These are phyloP conservation scores for Ophiostoma ulmi DNA, from an alignment of 2,329 filamentous ascomycete species.

Conservation along the genomic window DNA sequence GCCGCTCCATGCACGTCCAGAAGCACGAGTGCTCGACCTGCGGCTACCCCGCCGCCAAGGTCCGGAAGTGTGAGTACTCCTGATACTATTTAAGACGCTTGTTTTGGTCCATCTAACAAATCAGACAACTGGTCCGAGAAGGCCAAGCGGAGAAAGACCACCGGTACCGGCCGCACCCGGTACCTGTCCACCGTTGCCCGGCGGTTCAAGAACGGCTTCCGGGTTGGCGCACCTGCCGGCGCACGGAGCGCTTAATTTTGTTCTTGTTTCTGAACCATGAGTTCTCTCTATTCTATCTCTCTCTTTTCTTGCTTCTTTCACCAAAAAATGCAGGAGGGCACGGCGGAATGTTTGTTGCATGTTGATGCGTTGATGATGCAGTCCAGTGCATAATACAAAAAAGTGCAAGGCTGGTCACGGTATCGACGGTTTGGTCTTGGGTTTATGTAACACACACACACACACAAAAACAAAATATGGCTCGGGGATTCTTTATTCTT, in stretches of 20 bases:
- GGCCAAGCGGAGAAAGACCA: slow-evolving; percentile 99
- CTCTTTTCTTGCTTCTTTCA: slow-evolving; percentile 10
- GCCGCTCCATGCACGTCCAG: slow-evolving; percentile 97
- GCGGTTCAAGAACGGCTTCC: slow-evolving; percentile 98
- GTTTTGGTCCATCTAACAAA: not conserved
- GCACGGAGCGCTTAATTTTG: slow-evolving; percentile 50
- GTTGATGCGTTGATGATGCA: not conserved
- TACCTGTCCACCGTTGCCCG: slow-evolving; percentile 89
- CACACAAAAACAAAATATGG: not conserved
- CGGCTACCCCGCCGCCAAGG: slow-evolving; percentile 97
- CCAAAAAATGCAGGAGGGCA: slow-evolving; percentile 15
- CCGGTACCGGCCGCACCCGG: slow-evolving; percentile 91
- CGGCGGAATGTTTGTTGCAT: slow-evolving; percentile 8
- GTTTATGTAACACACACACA: slow-evolving; percentile 15
- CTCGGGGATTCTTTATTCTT: not conserved
- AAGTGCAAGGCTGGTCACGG: not conserved
- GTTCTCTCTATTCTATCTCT: not conserved
- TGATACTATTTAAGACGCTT: not conserved
- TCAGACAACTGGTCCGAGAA: slow-evolving; percentile 99
- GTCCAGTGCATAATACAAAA: not conserved
- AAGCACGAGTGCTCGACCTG: slow-evolving; percentile 96
- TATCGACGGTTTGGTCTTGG: slow-evolving; percentile 16
- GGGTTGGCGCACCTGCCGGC: slow-evolving; percentile 79
- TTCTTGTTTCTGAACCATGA: slow-evolving; percentile 4
- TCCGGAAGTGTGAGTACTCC: slow-evolving; percentile 84